These are phyloP conservation scores for Metarhizium sp. DNA, from an alignment of 2,329 filamentous ascomycete genomes.

Conservation along the genomic window DNA sequence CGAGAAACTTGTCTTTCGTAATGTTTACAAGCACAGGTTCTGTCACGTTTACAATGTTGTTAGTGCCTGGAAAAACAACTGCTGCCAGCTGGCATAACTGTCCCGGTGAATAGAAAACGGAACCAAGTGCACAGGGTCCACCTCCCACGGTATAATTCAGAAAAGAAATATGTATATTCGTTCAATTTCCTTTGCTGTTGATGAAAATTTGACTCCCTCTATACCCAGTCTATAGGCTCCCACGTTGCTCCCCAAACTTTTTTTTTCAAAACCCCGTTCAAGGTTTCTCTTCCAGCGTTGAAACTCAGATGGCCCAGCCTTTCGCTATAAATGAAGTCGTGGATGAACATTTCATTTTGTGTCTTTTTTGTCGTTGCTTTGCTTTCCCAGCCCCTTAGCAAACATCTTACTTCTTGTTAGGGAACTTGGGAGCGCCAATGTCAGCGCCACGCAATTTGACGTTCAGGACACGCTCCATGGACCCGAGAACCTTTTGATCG, in stretches of 20 bases:
- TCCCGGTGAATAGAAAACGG: background rate
- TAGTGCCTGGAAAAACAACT: background rate
- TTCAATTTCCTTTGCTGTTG: constrained; percentile 1
- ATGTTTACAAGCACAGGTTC: background rate
- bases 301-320: background rate
- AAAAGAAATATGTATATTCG: background rate
- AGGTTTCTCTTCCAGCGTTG: background rate
- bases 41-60: background rate
- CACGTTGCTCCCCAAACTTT: background rate
- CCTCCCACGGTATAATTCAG: background rate
- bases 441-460: constrained; percentile 78
- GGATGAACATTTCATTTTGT: background rate
- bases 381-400: background rate
- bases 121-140: background rate
- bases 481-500: constrained; percentile 71
- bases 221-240: constrained; percentile 8
- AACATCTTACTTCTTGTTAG: constrained; percentile 50
- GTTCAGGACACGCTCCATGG: constrained; percentile 78
- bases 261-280: background rate
- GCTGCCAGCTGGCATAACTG: background rate
- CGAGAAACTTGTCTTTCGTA: background rate
- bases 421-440: constrained; percentile 77
- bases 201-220: constrained; percentile 4
- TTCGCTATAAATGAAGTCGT: constrained; percentile 3
- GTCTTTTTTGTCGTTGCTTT: background rate